Base-by-base conservation (phyloP, 108 stramenopile species). In the Stephanodiscus minutulus region DNA sequence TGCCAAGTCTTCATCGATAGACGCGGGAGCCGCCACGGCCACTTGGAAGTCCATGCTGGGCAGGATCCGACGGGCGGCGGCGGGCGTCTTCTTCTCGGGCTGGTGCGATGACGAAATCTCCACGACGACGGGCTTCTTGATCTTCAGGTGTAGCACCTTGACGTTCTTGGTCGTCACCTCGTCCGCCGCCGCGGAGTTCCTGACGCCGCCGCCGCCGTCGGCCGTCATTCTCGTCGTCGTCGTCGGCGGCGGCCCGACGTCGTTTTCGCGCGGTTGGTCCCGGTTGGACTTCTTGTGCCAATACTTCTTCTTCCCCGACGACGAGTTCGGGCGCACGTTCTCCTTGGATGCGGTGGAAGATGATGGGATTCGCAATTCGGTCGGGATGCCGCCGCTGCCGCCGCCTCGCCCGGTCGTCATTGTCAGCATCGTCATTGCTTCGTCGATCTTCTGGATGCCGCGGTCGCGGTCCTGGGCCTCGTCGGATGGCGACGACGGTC, bases 71-170 rank as follows among this genome's bases (percentile, higher is more conserved):
- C 59, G 59, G 29, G 17, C 25, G 55, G 17, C 25, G 55, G 29
- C 25, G 29, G 24, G 55, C 36, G 17, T 41, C 35, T 36, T 35
- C n/a, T 35, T 35, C 35, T 60, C 39, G 0, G 33, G 33, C 22
- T 53, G 22, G 0, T 53, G 22, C 22, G 52, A 53, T 12, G 52
- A 53, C 33, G 59, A 60, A 60, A 60, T 60, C 3, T 60, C 59
- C n/a, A 60, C 59, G 59, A 60, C 59, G 35, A 60, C 59, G 17
- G 59, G 37, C 18, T 60, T 60, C 35, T 41, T 60, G 17, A 43
- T 60, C 18, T 60, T 60, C 59, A 60, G 29, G 21, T 18, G 59
- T 18, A 39, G 35, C 36, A 39, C 18, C 35, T 58, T 58, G 27
- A 12, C 29, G 15, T 35, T 35, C 28, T 33, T 58, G 57, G 11